phyloP scores from a whole-genome alignment of 208 protist genomes.

The Crithidia sp. region DNA sequence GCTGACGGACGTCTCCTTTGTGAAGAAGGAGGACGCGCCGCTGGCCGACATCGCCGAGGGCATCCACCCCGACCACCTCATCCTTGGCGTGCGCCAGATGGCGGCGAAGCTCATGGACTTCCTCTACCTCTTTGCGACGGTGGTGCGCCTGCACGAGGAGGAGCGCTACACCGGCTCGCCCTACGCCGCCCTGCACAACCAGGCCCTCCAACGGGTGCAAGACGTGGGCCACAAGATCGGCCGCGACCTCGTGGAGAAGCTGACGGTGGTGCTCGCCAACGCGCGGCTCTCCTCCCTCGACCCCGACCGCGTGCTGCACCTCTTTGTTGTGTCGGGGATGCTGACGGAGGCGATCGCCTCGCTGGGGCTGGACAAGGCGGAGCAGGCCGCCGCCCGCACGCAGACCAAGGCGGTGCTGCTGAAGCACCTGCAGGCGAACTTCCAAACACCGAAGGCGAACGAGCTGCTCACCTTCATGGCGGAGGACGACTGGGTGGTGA shows the following conservation, averaged over 20 bases:
- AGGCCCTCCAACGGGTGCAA: conserved; percentile 45
- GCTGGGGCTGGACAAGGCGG: conserved; percentile 55
- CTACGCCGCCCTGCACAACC: conserved; percentile 48
- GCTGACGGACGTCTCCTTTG: conserved; percentile 72
- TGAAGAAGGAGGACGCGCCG: conserved; percentile 65
- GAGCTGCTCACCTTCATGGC: conserved; percentile 70
- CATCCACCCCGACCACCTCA: conserved; percentile 78
- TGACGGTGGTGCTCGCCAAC: conserved; percentile 56
- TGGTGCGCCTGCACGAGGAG: conserved; percentile 65
- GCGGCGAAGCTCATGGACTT: conserved; percentile 80
- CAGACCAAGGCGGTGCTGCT: conserved; percentile 58
- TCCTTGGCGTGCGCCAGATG: conserved; percentile 77
- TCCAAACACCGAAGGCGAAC: conserved; percentile 65
- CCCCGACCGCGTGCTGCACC: conserved; percentile 74
- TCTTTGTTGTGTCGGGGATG: conserved; percentile 82
- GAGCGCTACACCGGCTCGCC: conserved; percentile 38
- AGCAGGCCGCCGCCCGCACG: conserved; percentile 49
- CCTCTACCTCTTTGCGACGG: conserved; percentile 66
- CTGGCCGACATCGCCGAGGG: conserved; percentile 73
- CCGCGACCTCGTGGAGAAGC: conserved; percentile 77
- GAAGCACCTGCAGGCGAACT: conserved; percentile 49
- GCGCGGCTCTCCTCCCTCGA: conserved; percentile 49
- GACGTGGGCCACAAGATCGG: conserved; percentile 65
- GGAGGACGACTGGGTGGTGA: conserved; percentile 68
- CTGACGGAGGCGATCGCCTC: conserved; percentile 58